Percentiles rank a stretch among this genome's conserved stretches.
Evolutionary conservation across 2,329 filamentous ascomycete species (phyloP).

Genomic region (Cordyceps militaris): DNA sequence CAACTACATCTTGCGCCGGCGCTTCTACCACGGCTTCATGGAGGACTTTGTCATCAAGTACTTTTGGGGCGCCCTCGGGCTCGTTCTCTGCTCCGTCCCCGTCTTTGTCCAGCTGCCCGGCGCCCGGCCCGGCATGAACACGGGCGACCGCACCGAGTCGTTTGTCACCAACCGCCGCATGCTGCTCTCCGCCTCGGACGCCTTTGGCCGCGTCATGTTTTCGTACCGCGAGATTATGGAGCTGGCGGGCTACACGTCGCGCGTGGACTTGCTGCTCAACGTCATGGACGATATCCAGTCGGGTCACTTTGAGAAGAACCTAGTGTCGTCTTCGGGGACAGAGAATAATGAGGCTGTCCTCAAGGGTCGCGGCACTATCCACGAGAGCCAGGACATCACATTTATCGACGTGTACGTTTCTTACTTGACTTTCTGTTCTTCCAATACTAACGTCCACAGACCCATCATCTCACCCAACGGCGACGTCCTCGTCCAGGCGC

Average conservation of each 20-base stretch:
- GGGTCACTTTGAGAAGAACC: constrained; percentile 91
- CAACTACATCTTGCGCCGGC: constrained; percentile 82
- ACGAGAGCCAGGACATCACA: constrained; percentile 76
- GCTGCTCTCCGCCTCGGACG: constrained; percentile 87
- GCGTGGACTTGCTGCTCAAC: constrained; percentile 80
- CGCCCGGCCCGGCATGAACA: constrained; percentile 47
- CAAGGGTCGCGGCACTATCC: constrained; percentile 69
- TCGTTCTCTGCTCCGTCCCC: constrained; percentile 87
- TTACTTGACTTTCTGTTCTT: not conserved
- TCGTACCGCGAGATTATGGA: constrained; percentile 97
- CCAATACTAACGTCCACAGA: not conserved
- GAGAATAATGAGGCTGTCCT: constrained; percentile 79
- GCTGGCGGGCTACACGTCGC: constrained; percentile 87
- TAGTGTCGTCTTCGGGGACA: constrained; percentile 80
- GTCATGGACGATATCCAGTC: constrained; percentile 91
- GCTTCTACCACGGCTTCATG: constrained; percentile 98
- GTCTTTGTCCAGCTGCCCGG: constrained; percentile 93
- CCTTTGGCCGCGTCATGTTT: constrained; percentile 94
- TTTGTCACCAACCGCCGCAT: constrained; percentile 94
- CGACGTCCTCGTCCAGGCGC: constrained; percentile 76
- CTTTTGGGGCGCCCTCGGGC: constrained; percentile 91
- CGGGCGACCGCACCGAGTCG: constrained; percentile 65
- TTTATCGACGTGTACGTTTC: constrained; percentile 67
- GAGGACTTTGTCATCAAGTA: constrained; percentile 99
- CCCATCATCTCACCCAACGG: constrained; percentile 97